Conservation (phyloP, 805 yeast species). For the Scheffersomyces ergatensis region DNA sequence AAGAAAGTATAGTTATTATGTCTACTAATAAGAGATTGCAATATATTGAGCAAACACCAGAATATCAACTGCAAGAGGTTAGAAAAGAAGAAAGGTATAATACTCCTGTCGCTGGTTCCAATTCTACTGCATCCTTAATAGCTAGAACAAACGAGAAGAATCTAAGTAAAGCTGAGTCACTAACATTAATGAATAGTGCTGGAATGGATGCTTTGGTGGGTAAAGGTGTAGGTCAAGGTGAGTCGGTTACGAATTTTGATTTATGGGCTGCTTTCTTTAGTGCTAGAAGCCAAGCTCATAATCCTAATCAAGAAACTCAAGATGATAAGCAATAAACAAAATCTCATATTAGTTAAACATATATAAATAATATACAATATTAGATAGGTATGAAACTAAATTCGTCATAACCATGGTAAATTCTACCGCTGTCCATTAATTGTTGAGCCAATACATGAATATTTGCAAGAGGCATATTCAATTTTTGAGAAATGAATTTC, state of each 20-base stretch:
- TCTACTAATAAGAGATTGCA: slow-evolving; percentile 60
- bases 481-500: slow-evolving; percentile 55
- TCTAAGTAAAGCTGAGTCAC: slow-evolving; percentile 46
- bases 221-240: slow-evolving; percentile 48
- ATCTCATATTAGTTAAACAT: too few species aligned
- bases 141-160: slow-evolving; percentile 30
- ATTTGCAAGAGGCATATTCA: slow-evolving; percentile 48
- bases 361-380: neutral
- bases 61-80: neutral
- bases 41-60: slow-evolving; percentile 21
- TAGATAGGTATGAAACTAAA: slow-evolving; percentile 7
- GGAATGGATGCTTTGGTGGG: slow-evolving; percentile 48
- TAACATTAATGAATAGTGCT: slow-evolving; percentile 51
- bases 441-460: slow-evolving; percentile 50
- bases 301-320: too few species aligned
- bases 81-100: too few species aligned
- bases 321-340: too few species aligned
- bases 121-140: neutral
- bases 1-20: slow-evolving; percentile 76
- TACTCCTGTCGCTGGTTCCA: neutral
- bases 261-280: slow-evolving; percentile 62
- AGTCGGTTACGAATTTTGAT: slow-evolving; percentile 55
- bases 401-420: slow-evolving; percentile 71
- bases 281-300: slow-evolving; percentile 9
- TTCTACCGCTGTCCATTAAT: slow-evolving; percentile 64